Conservation (phyloP, 768 basidiomycete species). For the Kwoniella newhampshirensis region DNA sequence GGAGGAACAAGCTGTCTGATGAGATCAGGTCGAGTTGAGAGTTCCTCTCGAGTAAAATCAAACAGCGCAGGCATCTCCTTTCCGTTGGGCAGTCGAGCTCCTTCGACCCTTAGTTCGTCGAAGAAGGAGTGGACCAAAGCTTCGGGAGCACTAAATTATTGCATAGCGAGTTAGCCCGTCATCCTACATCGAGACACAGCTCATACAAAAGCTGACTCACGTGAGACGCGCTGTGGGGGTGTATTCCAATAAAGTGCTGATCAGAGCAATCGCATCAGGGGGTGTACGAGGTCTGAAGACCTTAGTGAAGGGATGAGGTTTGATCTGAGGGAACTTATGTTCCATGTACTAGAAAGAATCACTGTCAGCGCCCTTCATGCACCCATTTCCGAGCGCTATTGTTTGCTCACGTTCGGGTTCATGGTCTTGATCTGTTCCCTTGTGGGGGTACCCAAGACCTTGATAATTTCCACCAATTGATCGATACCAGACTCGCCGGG, state of each 20-base stretch:
- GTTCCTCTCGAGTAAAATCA: conserved; percentile 93
- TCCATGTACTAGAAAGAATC: conserved; percentile 76
- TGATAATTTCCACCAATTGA: conserved; percentile 99
- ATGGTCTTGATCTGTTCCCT: conserved; percentile 99
- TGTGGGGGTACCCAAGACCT: conserved; percentile 96
- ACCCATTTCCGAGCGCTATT: too few relatives aligned
- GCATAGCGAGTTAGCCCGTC: too few relatives aligned
- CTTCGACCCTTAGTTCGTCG: conserved; percentile 87
- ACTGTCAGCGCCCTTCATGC: not conserved
- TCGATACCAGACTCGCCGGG: conserved; percentile 96
- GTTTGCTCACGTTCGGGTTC: conserved; percentile 76
- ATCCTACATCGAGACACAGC: conserved; percentile 59
- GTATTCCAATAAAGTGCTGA: conserved; percentile 92
- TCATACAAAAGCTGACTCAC: conserved; percentile 45
- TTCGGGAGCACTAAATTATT: conserved; percentile 79
- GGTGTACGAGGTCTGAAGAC: conserved; percentile 98
- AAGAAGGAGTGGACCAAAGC: conserved; percentile 70
- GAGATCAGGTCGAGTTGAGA: conserved; percentile 92
- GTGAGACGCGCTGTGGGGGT: conserved; percentile 89
- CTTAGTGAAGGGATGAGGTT: conserved; percentile 98
- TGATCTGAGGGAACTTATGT: conserved; percentile 99
- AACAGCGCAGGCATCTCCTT: conserved; percentile 93
- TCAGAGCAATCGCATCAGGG: conserved; percentile 91
- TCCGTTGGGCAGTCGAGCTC: conserved; percentile 92
- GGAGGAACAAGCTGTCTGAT: conserved; percentile 86